Percentiles rank a stretch among this genome's conserved stretches.
These are phyloP conservation scores for Paracoccidioides lutzii DNA, from an alignment of 2,329 filamentous ascomycete species.

Conservation along the genomic window DNA sequence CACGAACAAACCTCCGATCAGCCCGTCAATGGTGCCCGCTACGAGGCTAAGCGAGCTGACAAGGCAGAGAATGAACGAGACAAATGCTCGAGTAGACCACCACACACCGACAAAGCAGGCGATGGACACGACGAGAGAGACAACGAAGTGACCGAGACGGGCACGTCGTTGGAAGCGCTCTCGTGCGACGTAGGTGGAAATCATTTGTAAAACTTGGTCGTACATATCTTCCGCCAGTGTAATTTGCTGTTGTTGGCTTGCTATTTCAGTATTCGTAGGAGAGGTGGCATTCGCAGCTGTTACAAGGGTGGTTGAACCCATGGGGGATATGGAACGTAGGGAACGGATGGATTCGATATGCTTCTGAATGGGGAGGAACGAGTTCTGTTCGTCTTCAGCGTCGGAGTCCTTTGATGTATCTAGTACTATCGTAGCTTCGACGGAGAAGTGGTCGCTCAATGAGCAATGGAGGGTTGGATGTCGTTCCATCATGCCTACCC, in stretches of 20 bases:
- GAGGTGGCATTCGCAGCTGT: not conserved
- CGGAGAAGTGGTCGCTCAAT: constrained; percentile 87
- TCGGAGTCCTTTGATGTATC: constrained; percentile 16
- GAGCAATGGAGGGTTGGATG: constrained; percentile 74
- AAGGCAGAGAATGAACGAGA: constrained; percentile 68
- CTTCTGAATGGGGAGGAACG: constrained; percentile 12
- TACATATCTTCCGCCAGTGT: constrained; percentile 36
- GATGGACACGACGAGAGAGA: constrained; percentile 52
- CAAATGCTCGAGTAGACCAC: constrained; percentile 66
- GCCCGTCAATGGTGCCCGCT: constrained; percentile 66
- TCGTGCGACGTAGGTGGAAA: constrained; percentile 53
- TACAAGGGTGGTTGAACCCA: not conserved
- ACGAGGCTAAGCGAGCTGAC: constrained; percentile 64
- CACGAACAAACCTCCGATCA: constrained; percentile 80
- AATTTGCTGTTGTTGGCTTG: constrained; percentile 1
- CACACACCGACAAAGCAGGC: constrained; percentile 71
- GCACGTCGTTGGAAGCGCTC: constrained; percentile 60
- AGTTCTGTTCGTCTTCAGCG: constrained; percentile 7
- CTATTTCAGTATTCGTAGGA: not conserved
- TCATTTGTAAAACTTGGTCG: constrained; percentile 60
- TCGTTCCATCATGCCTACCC: constrained; percentile 67
- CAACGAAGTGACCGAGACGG: constrained; percentile 61
- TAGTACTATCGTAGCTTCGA: constrained; percentile 61
- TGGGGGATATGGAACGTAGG: not conserved
- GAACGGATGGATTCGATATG: constrained; percentile 5